These are phyloP conservation scores for Stachybotrys elegans DNA, from an alignment of 2,329 filamentous ascomycete species.

Conservation along the genomic window DNA sequence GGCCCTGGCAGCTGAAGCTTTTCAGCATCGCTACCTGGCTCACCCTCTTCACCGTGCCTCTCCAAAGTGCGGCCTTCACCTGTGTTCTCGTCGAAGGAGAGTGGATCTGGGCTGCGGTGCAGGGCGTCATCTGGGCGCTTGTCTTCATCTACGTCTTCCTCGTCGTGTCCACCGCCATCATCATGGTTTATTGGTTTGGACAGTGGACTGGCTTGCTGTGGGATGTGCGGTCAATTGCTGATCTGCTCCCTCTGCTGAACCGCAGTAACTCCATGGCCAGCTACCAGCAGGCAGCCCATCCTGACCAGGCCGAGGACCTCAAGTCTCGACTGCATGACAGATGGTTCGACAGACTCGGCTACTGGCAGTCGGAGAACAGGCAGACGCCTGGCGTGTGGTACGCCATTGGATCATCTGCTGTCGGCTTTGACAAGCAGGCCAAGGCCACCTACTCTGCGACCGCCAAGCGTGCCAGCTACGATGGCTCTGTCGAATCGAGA, in stretches of 20 bases:
- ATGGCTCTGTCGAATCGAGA: constrained; percentile 24
- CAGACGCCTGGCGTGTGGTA: constrained; percentile 68
- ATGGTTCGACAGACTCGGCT: constrained; percentile 70
- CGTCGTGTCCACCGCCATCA: constrained; percentile 42
- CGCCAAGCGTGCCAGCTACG: constrained; percentile 22
- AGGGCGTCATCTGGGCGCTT: constrained; percentile 73
- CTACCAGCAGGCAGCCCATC: constrained; percentile 63
- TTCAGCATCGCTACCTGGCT: constrained; percentile 71
- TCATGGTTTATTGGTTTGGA: constrained; percentile 61
- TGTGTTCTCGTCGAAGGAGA: constrained; percentile 49
- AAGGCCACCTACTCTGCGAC: constrained; percentile 17
- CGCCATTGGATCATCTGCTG: constrained; percentile 56
- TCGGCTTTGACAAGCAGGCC: constrained; percentile 17
- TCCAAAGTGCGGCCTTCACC: constrained; percentile 74
- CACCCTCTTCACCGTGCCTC: constrained; percentile 71
- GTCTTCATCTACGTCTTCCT: constrained; percentile 69
- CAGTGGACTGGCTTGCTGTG: constrained; percentile 73
- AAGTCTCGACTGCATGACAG: constrained; percentile 47
- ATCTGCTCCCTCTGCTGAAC: constrained; percentile 72
- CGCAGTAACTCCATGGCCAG: constrained; percentile 72
- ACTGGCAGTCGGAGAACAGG: constrained; percentile 69
- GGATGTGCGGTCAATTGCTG: constrained; percentile 78
- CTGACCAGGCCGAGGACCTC: constrained; percentile 47
- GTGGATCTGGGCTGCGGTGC: constrained; percentile 78
- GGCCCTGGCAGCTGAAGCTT: constrained; percentile 61